Conservation (phyloP, 2,329 filamentous ascomycete species). For the Westerdykella ornata region DNA sequence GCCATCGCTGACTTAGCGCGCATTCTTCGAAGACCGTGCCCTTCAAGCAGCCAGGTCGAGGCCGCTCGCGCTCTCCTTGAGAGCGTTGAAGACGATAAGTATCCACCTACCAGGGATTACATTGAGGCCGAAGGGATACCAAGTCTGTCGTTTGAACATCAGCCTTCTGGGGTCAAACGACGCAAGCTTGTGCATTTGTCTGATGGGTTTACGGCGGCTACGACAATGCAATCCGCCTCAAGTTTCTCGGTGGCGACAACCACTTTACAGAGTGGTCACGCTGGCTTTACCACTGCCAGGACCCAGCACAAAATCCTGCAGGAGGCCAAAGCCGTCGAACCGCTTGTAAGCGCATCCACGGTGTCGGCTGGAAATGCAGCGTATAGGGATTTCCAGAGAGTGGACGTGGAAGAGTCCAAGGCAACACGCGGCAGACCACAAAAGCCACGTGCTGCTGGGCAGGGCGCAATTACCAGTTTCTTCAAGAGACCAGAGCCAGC, state of each 20-base stretch:
- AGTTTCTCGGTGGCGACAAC: constrained; percentile 24
- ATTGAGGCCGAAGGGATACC: constrained; percentile 22
- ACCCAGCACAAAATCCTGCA: constrained; percentile 36
- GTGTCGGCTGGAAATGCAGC: constrained; percentile 15
- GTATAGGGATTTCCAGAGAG: constrained; percentile 24
- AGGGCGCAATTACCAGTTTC: constrained; percentile 50
- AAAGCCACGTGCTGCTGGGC: constrained; percentile 41
- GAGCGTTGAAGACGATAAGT: constrained; percentile 31
- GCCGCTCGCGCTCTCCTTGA: constrained; percentile 20
- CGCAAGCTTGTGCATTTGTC: constrained; percentile 1
- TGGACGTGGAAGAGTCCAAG: constrained; percentile 11
- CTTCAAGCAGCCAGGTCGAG: constrained; percentile 41
- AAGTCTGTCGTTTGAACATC: too few relatives aligned
- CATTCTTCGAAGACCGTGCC: constrained; percentile 61
- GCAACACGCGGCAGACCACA: constrained; percentile 11
- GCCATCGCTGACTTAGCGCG: constrained; percentile 61
- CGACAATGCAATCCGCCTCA: constrained; percentile 28
- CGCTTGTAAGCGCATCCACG: constrained; percentile 17
- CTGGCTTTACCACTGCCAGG: constrained; percentile 38
- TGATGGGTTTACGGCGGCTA: constrained; percentile 9
- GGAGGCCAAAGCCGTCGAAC: constrained; percentile 27
- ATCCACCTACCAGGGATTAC: constrained; percentile 31
- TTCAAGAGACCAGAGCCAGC: constrained; percentile 37
- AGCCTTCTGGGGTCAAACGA: too few relatives aligned
- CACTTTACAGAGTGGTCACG: constrained; percentile 14